Evolutionary conservation across 768 basidiomycete species (phyloP).

Genomic region (Suillus weaverae): DNA sequence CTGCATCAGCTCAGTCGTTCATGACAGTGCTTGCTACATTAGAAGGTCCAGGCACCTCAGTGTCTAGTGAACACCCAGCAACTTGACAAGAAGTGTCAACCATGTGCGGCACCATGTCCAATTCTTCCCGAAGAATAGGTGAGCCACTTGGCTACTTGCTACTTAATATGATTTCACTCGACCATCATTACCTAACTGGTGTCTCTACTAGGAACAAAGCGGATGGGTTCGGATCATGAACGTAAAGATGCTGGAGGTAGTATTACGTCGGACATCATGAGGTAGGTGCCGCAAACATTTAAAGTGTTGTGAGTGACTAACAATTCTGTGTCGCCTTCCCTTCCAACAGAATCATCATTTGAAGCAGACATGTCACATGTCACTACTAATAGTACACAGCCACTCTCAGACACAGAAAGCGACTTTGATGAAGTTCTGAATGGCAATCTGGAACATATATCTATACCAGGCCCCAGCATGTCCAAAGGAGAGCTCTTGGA

Average conservation of each 20-base stretch:
- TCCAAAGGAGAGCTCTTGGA: not conserved
- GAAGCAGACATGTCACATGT: not conserved
- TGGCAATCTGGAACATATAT: not conserved
- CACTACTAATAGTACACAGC: not conserved
- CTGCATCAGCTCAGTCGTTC: too few species aligned
- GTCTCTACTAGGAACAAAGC: too few species aligned
- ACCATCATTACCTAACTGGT: too few species aligned
- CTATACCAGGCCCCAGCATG: not conserved
- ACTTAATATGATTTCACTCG: too few species aligned
- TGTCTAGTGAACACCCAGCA: too few species aligned
- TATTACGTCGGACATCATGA: not conserved
- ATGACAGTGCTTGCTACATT: too few species aligned
- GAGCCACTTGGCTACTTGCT: too few species aligned
- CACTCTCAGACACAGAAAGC: not conserved
- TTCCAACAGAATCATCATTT: not conserved
- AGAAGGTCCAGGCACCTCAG: too few species aligned
- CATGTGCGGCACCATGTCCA: too few species aligned
- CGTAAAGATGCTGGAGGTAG: not conserved
- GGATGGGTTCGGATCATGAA: too few species aligned
- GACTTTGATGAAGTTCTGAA: not conserved
- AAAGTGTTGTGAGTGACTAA: not conserved
- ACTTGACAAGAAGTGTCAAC: too few species aligned
- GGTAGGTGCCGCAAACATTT: not conserved
- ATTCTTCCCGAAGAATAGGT: too few species aligned
- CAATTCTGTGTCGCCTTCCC: not conserved